Percentiles rank a stretch among this genome's conserved stretches.
Conservation (phyloP, 2,329 filamentous ascomycete species). For the Colletotrichum nymphaeae region DNA sequence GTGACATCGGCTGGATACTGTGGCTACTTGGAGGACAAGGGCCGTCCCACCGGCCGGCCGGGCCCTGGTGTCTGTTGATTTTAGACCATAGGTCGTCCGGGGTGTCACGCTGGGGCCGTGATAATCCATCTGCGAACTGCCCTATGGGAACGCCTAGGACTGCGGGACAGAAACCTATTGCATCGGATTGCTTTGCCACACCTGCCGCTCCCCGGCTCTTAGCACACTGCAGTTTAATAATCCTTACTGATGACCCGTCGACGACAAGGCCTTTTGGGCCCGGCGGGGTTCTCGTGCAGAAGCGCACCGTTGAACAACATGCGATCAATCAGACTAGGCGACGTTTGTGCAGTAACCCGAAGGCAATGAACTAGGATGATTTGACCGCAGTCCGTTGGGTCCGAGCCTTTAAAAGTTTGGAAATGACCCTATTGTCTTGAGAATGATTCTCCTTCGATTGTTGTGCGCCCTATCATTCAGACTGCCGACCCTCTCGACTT, state of each 20-base stretch:
- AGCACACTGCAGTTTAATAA: not conserved
- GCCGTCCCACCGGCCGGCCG: not conserved
- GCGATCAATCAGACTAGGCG: not conserved
- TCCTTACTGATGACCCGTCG: not conserved
- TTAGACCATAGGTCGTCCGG: not conserved
- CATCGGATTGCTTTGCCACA: conserved; percentile 8
- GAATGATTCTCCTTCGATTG: too few species aligned
- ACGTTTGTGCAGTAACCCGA: not conserved
- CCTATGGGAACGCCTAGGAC: not conserved
- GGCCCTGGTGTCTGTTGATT: not conserved
- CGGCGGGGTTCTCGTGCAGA: not conserved
- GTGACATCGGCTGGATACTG: conserved; percentile 8
- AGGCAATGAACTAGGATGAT: not conserved
- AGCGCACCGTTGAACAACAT: not conserved
- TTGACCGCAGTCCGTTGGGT: not conserved
- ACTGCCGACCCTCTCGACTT: not conserved
- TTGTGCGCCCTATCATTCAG: not conserved
- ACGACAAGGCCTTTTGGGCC: not conserved
- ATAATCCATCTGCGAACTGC: not conserved
- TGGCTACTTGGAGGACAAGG: not conserved
- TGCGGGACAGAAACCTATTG: not conserved
- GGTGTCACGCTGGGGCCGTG: not conserved
- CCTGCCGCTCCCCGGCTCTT: not conserved
- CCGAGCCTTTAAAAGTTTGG: not conserved
- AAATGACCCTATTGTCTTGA: not conserved